Evolutionary conservation across 2,329 filamentous ascomycete species (phyloP), one percentile per base, ranked within the genome.

Genomic region (Exophiala sp.): DNA sequence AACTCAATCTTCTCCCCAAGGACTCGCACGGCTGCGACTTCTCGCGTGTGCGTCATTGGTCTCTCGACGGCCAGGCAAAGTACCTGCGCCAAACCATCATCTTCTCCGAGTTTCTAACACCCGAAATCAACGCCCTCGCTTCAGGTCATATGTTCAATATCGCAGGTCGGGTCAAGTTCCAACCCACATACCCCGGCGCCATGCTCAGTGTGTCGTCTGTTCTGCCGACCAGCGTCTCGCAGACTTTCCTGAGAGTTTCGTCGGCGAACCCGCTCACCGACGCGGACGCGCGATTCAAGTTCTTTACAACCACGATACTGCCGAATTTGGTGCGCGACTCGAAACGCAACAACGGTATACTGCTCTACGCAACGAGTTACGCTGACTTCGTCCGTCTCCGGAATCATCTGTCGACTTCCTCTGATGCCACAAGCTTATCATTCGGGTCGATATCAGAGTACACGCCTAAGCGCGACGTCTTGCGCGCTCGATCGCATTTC

Each of bases 1-100:
- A 96, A 69, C 81, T 99, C 58, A 99, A 99, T 69, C 78, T 88
- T 18, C 89, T 95, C 65, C 92, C 94, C 35, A 89, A 87, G 66
- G 89, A 95, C 64, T 83, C 89, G 1, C 91, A 96, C 70, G 91
- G 88, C 61, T 95, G 90, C 65, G 94, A 99, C 74, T 96, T 97
- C 69, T 89, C 87, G 62, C 88, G 94, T 14, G 89, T 97, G 5
- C 82, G 91, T 47, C 84, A 79, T 60, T 97, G 90, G 90, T 97
- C 96, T 68, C 80, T 97, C n/a, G 91, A 97, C 65, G 86, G 86
- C 64, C 85, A 91, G 63, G 87, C 91, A 18, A 83, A 82, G 58
- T 78, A 87, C 68, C 83, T 94, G 67, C 87, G 94, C 12, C 94
- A 99, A 69, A 96, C 89, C 0, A 80, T 97, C 59, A 73, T 96